These are phyloP conservation scores for Lachancea dasiensis DNA, from an alignment of 805 yeast genomes.

Conservation along the genomic window DNA sequence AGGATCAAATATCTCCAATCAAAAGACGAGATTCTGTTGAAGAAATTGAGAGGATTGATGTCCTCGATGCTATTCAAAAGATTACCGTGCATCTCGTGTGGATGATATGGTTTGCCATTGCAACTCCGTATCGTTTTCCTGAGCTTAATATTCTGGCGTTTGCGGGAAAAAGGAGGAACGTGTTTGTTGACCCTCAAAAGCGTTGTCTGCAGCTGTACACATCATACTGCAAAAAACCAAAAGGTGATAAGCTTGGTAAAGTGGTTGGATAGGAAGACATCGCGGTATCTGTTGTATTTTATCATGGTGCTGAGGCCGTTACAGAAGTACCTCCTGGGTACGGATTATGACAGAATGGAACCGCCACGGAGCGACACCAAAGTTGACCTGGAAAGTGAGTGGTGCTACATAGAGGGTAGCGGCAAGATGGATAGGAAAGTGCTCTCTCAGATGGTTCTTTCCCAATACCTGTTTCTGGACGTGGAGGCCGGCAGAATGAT, in stretches of 20 bases:
- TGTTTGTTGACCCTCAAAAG: conserved; percentile 6
- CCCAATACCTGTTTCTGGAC: conserved; percentile 1
- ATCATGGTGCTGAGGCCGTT: neutral
- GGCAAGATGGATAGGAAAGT: neutral
- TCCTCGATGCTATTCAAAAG: conserved; percentile 4
- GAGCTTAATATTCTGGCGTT: conserved; percentile 6
- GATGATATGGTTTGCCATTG: conserved; percentile 9
- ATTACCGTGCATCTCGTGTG: conserved; percentile 7
- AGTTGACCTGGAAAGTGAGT: neutral
- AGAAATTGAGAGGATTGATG: neutral
- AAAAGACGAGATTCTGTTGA: neutral
- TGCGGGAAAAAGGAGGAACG: conserved; percentile 7
- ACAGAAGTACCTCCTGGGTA: neutral
- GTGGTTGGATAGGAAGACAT: conserved; percentile 1
- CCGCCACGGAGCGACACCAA: neutral
- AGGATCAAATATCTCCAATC: too few species aligned
- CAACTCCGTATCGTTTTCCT: conserved; percentile 6
- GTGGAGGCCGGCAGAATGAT: neutral
- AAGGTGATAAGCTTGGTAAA: too few species aligned
- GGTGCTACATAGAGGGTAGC: conserved; percentile 1
- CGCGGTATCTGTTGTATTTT: neutral
- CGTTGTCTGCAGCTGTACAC: neutral
- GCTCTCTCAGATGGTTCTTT: neutral
- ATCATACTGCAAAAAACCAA: too few species aligned
- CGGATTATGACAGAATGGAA: conserved; percentile 1